A percentile compares a stretch with the other conserved stretches of the same genome.
Evolutionary conservation across 106 monocot species (phyloP).

Genomic region (Dendrobium chrysotoxum): DNA sequence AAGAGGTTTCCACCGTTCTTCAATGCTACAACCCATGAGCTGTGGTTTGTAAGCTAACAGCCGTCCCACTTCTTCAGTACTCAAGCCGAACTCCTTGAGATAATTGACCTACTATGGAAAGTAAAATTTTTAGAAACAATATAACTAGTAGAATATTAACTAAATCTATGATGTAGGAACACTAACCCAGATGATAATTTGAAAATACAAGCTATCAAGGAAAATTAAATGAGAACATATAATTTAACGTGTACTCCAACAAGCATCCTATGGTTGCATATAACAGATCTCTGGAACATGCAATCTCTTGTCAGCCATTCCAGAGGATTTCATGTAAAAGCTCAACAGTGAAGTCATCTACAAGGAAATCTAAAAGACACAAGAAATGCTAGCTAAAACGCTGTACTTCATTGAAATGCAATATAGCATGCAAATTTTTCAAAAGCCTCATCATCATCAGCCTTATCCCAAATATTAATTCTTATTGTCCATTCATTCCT

Average conservation of each 20-base stretch:
- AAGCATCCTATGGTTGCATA: not conserved
- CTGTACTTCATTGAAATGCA: not conserved
- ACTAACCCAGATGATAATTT: not conserved
- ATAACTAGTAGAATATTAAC: not conserved
- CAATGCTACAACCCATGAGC: constrained; percentile 91
- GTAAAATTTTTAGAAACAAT: not conserved
- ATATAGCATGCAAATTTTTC: not conserved
- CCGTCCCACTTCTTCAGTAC: constrained; percentile 51
- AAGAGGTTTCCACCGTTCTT: constrained; percentile 91
- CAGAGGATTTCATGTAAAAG: not conserved
- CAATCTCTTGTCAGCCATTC: not conserved
- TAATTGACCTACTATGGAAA: constrained; percentile 59
- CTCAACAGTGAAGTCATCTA: not conserved
- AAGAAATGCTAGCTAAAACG: not conserved
- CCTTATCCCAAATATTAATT: not conserved
- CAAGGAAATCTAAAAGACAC: not conserved
- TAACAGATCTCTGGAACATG: not conserved
- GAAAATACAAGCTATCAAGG: constrained; percentile 1
- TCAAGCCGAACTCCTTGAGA: constrained; percentile 80
- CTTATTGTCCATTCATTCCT: not conserved
- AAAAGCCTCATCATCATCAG: not conserved
- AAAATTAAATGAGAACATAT: not conserved
- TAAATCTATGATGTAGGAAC: not conserved
- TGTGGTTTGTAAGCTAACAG: constrained; percentile 83
- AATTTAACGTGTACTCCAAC: not conserved